A percentile compares a stretch with the other conserved stretches of the same genome.
Conservation (phyloP, 106 monocot genomes). For the Dioscorea dumetorum region DNA sequence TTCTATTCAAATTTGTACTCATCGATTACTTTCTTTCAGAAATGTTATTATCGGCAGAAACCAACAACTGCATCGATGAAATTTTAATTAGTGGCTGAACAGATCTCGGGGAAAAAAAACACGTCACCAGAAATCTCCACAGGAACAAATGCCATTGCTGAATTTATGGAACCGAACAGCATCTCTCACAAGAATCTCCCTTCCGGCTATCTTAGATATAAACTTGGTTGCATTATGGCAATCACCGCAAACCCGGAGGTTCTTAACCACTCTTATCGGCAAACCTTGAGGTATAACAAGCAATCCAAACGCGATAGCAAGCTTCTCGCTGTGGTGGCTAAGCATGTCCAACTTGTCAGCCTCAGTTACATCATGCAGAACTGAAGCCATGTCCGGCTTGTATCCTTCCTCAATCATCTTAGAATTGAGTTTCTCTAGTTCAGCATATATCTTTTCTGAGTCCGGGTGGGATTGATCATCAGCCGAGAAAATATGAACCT, state of each 20-base stretch:
- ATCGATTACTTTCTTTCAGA: neutral
- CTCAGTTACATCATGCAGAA: conserved; percentile 57
- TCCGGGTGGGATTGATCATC: conserved; percentile 60
- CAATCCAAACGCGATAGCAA: conserved; percentile 79
- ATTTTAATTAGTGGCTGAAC: no score
- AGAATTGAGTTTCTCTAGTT: conserved; percentile 29
- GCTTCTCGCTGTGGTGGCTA: conserved; percentile 74
- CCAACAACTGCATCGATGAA: no score
- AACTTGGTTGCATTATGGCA: conserved; percentile 67
- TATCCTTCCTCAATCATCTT: conserved; percentile 59
- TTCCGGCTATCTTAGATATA: conserved; percentile 58
- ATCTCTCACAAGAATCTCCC: conserved; percentile 83
- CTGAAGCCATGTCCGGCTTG: conserved; percentile 43
- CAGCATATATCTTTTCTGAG: conserved; percentile 49
- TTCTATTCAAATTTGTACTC: neutral
- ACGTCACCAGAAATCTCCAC: conserved; percentile 80
- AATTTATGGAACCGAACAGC: conserved; percentile 68
- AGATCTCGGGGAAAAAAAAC: neutral
- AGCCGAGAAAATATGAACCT: conserved; percentile 63
- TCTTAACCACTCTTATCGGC: conserved; percentile 68
- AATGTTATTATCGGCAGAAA: no score
- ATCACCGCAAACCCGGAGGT: conserved; percentile 70
- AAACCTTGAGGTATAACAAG: conserved; percentile 44
- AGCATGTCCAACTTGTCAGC: conserved; percentile 60
- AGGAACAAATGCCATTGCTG: conserved; percentile 58